A percentile compares a stretch with the other conserved stretches of the same genome.
These are phyloP conservation scores for Podochytrium sp. DNA, from an alignment of 192 early-diverging fungal genomes.

Conservation along the genomic window DNA sequence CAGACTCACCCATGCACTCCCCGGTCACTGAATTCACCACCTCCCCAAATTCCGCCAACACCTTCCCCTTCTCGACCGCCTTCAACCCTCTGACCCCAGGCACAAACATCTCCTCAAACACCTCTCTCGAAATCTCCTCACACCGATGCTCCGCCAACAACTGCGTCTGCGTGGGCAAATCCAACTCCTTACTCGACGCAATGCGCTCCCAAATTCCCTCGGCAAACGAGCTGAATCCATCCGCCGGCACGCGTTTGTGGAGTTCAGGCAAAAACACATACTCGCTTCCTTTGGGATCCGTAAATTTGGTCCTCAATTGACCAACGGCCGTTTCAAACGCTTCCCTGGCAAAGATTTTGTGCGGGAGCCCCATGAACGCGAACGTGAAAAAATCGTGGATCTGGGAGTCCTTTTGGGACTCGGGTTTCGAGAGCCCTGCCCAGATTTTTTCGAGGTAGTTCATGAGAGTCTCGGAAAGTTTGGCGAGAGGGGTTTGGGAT, in stretches of 20 bases:
- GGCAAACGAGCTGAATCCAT: constrained; percentile 93
- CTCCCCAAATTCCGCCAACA: constrained; percentile 76
- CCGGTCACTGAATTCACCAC: constrained; percentile 61
- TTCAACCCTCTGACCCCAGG: constrained; percentile 63
- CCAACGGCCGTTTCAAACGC: constrained; percentile 67
- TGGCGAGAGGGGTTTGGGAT: constrained; percentile 81
- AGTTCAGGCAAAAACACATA: constrained; percentile 87
- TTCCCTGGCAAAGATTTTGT: constrained; percentile 85
- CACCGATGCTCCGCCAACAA: constrained; percentile 97
- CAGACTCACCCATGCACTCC: constrained; percentile 43
- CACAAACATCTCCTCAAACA: constrained; percentile 69
- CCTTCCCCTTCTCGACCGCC: constrained; percentile 77
- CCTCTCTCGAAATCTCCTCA: constrained; percentile 89
- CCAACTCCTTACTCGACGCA: constrained; percentile 90
- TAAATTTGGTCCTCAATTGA: constrained; percentile 59
- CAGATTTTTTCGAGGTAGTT: constrained; percentile 91
- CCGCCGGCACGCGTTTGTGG: constrained; percentile 91
- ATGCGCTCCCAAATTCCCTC: constrained; percentile 96
- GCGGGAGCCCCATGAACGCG: constrained; percentile 84
- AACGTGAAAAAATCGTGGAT: constrained; percentile 93
- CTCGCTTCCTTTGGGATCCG: constrained; percentile 62
- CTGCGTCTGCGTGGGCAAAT: constrained; percentile 98
- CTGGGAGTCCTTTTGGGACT: constrained; percentile 72
- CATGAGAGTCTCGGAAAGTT: constrained; percentile 75
- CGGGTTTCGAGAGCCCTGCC: constrained; percentile 86